Conservation (phyloP, 73 alveolate species). For the Uronychia setigera region DNA sequence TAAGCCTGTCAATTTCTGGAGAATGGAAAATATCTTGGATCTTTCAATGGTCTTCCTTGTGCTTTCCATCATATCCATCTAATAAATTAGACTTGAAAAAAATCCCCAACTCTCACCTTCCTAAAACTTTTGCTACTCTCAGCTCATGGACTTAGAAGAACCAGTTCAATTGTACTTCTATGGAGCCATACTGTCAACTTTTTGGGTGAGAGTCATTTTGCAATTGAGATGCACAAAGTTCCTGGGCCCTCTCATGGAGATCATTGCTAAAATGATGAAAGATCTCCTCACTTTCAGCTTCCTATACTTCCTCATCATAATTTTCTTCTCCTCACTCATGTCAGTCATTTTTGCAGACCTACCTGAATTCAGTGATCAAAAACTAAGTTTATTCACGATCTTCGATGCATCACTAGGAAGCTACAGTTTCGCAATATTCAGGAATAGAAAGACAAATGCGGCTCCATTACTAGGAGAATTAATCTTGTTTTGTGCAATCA, state of each 20-base stretch:
- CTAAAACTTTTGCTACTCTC: too few species aligned
- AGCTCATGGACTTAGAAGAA: not conserved
- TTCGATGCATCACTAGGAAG: not conserved
- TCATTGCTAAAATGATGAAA: not conserved
- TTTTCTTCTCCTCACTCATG: not conserved
- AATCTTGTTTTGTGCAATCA: not conserved
- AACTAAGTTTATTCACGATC: not conserved
- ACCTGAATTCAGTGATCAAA: not conserved
- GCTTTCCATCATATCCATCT: not conserved
- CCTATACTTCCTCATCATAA: not conserved
- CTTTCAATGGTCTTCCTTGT: not conserved
- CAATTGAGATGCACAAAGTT: not conserved
- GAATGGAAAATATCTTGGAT: not conserved
- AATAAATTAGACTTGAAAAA: too few species aligned
- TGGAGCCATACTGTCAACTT: not conserved
- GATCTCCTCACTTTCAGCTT: not conserved
- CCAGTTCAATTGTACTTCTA: not conserved
- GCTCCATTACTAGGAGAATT: not conserved
- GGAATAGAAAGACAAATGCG: not conserved
- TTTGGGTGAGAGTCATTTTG: not conserved
- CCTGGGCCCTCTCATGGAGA: slow-evolving; percentile 1
- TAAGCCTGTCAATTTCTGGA: not conserved
- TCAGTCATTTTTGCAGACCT: not conserved
- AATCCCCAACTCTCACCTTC: too few species aligned
- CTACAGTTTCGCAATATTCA: not conserved